Evolutionary conservation across 305 asterid genomes (phyloP), one percentile per base, ranked within the genome.

Genomic region (Euphrasia arctica): DNA sequence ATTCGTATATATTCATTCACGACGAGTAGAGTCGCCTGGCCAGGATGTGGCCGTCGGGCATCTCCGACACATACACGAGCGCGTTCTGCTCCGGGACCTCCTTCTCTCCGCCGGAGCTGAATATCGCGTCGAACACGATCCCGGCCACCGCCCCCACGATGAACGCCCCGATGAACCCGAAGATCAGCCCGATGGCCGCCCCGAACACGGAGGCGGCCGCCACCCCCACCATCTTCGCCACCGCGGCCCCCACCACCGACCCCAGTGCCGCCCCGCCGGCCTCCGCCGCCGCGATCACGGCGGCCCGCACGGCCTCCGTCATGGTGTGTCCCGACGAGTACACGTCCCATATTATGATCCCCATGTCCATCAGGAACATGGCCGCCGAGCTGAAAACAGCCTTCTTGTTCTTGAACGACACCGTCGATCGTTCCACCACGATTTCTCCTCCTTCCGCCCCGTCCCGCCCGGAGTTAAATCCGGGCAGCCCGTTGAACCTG

Each of bases 301-400:
- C 58, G 4, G 28, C 31, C n/a, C 32, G 10, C 4, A 22, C 29
- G 27, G 58, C 58, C 4, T 18, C 29, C 29, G 58, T 52, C 31
- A 52, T 18, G 0, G 58, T 18, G 58, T 7, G n/a, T 4, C 29
- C 58, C 1, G 58, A 52, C 58, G 32, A 52, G 27, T 52, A 52
- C n/a, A 52, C 56, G 58, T 52, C 58, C 58, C 58, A 52, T n/a
- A 52, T 18, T 18, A 52, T 52, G 11, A 15, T 8, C 58, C 58
- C 58, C 31, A 52, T 52, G 10, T 52, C 58, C 58, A 52, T 52
- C 32, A 52, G 58, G 58, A 15, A 22, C 58, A 52, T 52, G 31
- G 31, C 58, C 3, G 58, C 58, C 27, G 58, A 52, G 10, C 27
- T 9, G 32, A 15, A 52, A 0, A 9, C 3, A 11, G 58, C 10